These are phyloP conservation scores for Celoporthe dispersa DNA, from an alignment of 2,329 filamentous ascomycete genomes.

Conservation along the genomic window DNA sequence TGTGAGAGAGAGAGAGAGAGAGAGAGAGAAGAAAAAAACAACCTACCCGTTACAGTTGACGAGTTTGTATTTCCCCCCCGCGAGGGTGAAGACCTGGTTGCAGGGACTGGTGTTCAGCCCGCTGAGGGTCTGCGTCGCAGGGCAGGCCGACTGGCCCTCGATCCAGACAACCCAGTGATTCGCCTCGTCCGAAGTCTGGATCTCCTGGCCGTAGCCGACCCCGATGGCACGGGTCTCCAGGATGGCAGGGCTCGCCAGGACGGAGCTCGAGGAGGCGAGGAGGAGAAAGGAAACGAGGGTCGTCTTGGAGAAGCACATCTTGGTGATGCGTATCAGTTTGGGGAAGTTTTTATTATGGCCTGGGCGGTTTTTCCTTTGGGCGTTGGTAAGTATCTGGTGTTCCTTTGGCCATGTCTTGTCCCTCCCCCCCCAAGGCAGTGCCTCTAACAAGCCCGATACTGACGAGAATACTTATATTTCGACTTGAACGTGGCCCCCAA, in stretches of 20 bases:
- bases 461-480: background rate
- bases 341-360: background rate
- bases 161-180: conserved; percentile 33
- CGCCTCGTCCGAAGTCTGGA: conserved; percentile 12
- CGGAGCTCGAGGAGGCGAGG: background rate
- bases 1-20: no score
- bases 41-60: conserved; percentile 26
- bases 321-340: background rate
- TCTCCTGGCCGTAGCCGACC: conserved; percentile 18
- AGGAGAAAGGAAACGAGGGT: background rate
- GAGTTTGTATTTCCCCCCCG: conserved; percentile 23
- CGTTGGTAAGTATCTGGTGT: background rate
- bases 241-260: background rate
- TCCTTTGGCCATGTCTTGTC: background rate
- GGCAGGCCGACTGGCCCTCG: conserved; percentile 31
- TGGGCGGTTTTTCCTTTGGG: background rate
- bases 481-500: background rate
- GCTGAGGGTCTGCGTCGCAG: conserved; percentile 23
- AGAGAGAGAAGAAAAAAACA: no score
- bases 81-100: conserved; percentile 27
- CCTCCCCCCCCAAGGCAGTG: background rate
- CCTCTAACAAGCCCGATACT: background rate
- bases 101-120: conserved; percentile 26
- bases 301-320: conserved; percentile 7
- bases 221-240: background rate